Evolutionary conservation across 805 yeast species (phyloP).

Genomic region (Torulaspora microellipsoides): DNA sequence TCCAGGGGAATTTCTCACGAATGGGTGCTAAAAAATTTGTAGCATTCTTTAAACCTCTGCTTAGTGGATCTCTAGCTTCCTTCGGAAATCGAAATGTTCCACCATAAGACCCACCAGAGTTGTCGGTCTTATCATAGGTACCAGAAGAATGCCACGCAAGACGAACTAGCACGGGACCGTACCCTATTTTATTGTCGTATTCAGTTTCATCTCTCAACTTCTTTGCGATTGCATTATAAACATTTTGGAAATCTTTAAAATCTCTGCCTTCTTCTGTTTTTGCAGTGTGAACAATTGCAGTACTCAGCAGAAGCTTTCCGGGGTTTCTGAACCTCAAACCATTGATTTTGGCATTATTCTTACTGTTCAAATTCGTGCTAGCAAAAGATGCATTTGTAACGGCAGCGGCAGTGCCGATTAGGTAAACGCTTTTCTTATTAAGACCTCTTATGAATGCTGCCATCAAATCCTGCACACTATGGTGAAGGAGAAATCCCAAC

Average conservation of each 20-base stretch:
- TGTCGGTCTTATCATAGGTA: constrained; percentile 55
- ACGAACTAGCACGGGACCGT: constrained; percentile 75
- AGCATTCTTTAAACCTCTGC: constrained; percentile 59
- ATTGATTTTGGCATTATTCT: constrained; percentile 15
- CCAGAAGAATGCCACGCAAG: constrained; percentile 86
- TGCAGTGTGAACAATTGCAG: constrained; percentile 35
- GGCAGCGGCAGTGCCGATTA: constrained; percentile 28
- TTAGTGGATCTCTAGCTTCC: constrained; percentile 53
- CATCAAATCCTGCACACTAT: no score
- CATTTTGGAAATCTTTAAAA: constrained; percentile 52
- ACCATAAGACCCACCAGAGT: constrained; percentile 65
- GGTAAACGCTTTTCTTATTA: constrained; percentile 20
- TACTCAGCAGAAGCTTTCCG: constrained; percentile 11
- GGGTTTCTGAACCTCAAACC: constrained; percentile 6
- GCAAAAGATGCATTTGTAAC: constrained; percentile 30
- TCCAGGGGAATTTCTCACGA: constrained; percentile 55
- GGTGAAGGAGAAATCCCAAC: no score
- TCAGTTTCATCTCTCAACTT: constrained; percentile 50
- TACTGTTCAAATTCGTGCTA: constrained; percentile 16
- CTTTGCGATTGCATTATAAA: constrained; percentile 68
- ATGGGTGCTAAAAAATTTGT: constrained; percentile 54
- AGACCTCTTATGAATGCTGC: constrained; percentile 10
- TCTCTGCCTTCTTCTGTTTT: constrained; percentile 26
- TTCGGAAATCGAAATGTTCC: constrained; percentile 56
- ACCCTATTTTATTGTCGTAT: constrained; percentile 62